These are phyloP conservation scores for Amanita exitialis DNA, from an alignment of 768 basidiomycete genomes.

Conservation along the genomic window DNA sequence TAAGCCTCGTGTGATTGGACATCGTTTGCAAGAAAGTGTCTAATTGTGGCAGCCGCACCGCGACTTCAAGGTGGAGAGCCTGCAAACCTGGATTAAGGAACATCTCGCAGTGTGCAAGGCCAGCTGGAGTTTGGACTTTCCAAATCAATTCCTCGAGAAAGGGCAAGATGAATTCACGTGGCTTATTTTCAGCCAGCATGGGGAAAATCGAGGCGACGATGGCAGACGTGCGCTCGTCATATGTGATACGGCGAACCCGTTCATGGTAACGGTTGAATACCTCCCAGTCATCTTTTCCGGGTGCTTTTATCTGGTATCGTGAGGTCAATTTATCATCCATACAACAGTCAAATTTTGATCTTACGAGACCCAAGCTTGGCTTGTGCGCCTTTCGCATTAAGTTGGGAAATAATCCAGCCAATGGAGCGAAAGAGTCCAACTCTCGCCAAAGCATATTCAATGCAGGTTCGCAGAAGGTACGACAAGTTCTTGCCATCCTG, in stretches of 20 bases:
- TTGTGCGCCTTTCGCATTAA: slow-evolving; percentile 60
- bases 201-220: slow-evolving; percentile 45
- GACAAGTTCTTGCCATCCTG: slow-evolving; percentile 67
- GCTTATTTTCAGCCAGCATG: slow-evolving; percentile 54
- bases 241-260: slow-evolving; percentile 58
- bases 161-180: slow-evolving; percentile 56
- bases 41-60: slow-evolving; percentile 47
- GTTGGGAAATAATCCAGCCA: slow-evolving; percentile 63
- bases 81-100: slow-evolving; percentile 62
- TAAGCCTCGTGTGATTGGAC: slow-evolving; percentile 51
- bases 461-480: slow-evolving; percentile 63
- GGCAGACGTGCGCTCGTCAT: slow-evolving; percentile 57
- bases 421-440: slow-evolving; percentile 62
- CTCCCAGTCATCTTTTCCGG: slow-evolving; percentile 63
- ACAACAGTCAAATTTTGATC: slow-evolving; percentile 14
- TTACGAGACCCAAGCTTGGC: slow-evolving; percentile 70
- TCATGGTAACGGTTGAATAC: slow-evolving; percentile 55
- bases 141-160: slow-evolving; percentile 60
- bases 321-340: background rate
- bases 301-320: slow-evolving; percentile 38
- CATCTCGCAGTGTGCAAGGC: slow-evolving; percentile 51
- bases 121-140: slow-evolving; percentile 59
- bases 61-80: slow-evolving; percentile 52
- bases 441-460: slow-evolving; percentile 69
- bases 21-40: slow-evolving; percentile 54